Percentiles rank a stretch among this genome's conserved stretches.
Evolutionary conservation across 805 yeast species (phyloP).

Genomic region (Spathaspora sp.): DNA sequence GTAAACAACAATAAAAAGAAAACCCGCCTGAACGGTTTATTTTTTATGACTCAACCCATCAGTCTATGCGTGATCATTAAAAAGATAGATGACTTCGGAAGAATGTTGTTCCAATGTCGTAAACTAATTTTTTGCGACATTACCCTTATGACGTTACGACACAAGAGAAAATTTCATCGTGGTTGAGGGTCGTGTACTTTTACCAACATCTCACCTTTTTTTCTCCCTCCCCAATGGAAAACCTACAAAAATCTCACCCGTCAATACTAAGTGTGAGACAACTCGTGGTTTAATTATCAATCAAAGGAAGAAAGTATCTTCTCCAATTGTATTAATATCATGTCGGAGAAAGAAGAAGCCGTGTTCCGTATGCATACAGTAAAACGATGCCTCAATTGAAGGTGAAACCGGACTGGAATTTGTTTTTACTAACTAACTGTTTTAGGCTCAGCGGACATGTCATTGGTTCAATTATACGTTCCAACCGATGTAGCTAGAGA

Average conservation of each 20-base stretch:
- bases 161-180: background rate
- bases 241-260: background rate
- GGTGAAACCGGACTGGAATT: background rate
- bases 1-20: no score
- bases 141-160: background rate
- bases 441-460: conserved; percentile 92
- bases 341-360: conserved; percentile 38
- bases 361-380: conserved; percentile 38
- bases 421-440: background rate
- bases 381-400: background rate
- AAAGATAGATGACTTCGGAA: background rate
- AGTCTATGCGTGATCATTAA: no score
- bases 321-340: background rate
- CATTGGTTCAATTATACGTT: conserved; percentile 84
- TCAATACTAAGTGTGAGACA: background rate
- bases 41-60: no score
- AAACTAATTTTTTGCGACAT: background rate
- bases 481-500: conserved; percentile 89
- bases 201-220: background rate
- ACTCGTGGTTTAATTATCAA: background rate
- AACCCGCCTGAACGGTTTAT: no score
- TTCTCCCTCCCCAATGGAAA: background rate
- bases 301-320: background rate
- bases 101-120: background rate
- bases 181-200: background rate